These are phyloP conservation scores for Rhynchosporium graminicola DNA, from an alignment of 2,329 filamentous ascomycete species.

Conservation along the genomic window DNA sequence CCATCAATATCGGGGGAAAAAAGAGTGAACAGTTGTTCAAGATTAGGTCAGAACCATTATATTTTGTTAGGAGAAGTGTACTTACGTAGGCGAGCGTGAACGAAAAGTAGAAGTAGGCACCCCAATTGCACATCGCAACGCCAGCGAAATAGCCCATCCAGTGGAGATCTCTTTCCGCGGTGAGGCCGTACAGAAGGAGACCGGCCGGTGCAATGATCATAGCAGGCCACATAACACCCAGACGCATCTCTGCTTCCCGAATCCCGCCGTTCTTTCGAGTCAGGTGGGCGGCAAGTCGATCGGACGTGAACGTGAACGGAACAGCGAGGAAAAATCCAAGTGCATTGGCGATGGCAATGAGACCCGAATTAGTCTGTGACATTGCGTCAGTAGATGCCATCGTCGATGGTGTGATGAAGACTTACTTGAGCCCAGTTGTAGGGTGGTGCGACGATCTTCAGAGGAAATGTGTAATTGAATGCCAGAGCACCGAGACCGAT, in stretches of 20 bases:
- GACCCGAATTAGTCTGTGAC: constrained; percentile 40
- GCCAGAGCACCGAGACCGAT: constrained; percentile 51
- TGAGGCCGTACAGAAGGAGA: constrained; percentile 59
- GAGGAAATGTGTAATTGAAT: constrained; percentile 53
- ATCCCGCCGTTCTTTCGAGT: constrained; percentile 44
- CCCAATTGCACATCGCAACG: constrained; percentile 51
- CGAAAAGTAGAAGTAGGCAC: constrained; percentile 56
- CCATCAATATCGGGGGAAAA: no score
- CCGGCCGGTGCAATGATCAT: constrained; percentile 56
- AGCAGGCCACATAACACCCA: constrained; percentile 49
- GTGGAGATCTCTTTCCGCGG: constrained; percentile 50
- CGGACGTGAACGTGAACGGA: constrained; percentile 47
- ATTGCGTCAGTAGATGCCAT: not conserved
- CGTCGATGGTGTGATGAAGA: not conserved
- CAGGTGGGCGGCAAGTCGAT: constrained; percentile 43
- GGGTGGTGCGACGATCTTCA: constrained; percentile 48
- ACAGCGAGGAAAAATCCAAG: constrained; percentile 45
- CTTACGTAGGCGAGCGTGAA: constrained; percentile 56
- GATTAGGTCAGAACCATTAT: no score
- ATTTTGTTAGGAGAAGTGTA: no score
- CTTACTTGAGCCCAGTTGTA: constrained; percentile 49
- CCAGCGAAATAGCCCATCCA: constrained; percentile 57
- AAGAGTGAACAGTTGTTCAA: no score
- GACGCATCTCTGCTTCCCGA: constrained; percentile 46
- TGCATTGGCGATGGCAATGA: constrained; percentile 46